Percentiles rank a stretch among this genome's conserved stretches.
phyloP scores from a whole-genome alignment of 106 monocot genomes.

The Dioscorea dumetorum region DNA sequence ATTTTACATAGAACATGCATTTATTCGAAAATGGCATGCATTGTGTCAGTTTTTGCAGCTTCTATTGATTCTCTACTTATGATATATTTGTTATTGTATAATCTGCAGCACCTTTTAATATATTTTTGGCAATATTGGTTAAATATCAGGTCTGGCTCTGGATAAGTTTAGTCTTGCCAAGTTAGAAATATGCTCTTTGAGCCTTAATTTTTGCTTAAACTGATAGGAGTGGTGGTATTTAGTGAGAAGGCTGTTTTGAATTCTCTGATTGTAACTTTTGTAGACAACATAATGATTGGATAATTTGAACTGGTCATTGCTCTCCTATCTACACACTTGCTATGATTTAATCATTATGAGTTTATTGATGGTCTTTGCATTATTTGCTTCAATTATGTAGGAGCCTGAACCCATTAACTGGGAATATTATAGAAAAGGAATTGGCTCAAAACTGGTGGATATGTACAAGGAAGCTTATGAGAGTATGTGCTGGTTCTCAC shows the following conservation, averaged over 20 bases:
- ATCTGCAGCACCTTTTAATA: too few relatives aligned
- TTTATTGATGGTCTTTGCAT: not conserved
- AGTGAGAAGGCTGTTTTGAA: not conserved
- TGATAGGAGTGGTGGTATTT: not conserved
- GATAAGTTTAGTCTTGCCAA: too few relatives aligned
- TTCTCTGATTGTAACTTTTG: not conserved
- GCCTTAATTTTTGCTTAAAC: not conserved
- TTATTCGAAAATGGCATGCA: too few relatives aligned
- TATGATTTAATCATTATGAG: not conserved
- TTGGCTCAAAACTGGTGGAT: slow-evolving; percentile 54
- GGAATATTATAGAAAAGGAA: slow-evolving; percentile 69
- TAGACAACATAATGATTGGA: not conserved
- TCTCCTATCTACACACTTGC: not conserved
- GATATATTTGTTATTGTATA: too few relatives aligned
- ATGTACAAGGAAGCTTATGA: slow-evolving; percentile 79
- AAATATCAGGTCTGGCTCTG: too few relatives aligned
- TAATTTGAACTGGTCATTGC: too few relatives aligned
- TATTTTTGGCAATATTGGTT: too few relatives aligned
- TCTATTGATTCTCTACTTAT: too few relatives aligned
- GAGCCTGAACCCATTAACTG: slow-evolving; percentile 71
- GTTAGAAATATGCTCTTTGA: too few relatives aligned
- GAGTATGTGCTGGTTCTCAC: slow-evolving; percentile 29
- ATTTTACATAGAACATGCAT: too few relatives aligned
- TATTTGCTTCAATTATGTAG: slow-evolving; percentile 6
- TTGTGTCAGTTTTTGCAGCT: too few relatives aligned